phyloP scores from a whole-genome alignment of 1,284 basidiomycete genomes.

The Apiotrichum sp. region DNA sequence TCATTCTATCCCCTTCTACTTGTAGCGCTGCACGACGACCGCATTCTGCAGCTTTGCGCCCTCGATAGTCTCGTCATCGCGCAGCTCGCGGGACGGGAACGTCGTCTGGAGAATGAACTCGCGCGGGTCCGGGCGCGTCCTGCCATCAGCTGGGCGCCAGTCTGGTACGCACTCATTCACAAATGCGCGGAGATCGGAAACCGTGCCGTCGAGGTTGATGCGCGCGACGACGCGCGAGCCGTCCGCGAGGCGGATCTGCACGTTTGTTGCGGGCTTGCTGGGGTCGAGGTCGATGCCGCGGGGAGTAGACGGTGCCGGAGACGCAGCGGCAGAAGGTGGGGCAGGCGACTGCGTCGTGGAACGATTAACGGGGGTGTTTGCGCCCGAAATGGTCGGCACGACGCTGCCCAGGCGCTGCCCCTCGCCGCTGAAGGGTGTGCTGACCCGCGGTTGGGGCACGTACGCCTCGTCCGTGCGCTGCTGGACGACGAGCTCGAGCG shows the following conservation, averaged over 20 bases:
- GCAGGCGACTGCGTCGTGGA: slow-evolving; percentile 32
- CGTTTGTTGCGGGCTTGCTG: slow-evolving; percentile 68
- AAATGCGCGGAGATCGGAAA: slow-evolving; percentile 76
- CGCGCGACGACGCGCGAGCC: slow-evolving; percentile 82
- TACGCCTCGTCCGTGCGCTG: slow-evolving; percentile 73
- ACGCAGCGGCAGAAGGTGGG: slow-evolving; percentile 9
- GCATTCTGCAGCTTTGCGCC: slow-evolving; percentile 69
- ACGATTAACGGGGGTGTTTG: background rate
- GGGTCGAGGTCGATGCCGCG: slow-evolving; percentile 48
- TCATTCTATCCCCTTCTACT: slow-evolving; percentile 17
- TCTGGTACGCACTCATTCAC: slow-evolving; percentile 74
- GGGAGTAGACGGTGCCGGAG: slow-evolving; percentile 16
- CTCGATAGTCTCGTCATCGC: slow-evolving; percentile 65
- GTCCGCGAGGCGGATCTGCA: slow-evolving; percentile 84
- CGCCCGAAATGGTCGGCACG: slow-evolving; percentile 44
- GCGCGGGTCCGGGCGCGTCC: slow-evolving; percentile 68
- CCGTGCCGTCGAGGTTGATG: slow-evolving; percentile 88
- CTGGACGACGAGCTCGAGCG: slow-evolving; percentile 75
- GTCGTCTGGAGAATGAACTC: slow-evolving; percentile 74
- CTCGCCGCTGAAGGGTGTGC: slow-evolving; percentile 59
- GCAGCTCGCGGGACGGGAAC: slow-evolving; percentile 73
- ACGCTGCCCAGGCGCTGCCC: slow-evolving; percentile 78
- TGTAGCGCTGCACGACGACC: slow-evolving; percentile 74
- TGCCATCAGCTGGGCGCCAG: slow-evolving; percentile 38
- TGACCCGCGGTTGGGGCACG: slow-evolving; percentile 48